phyloP scores from a whole-genome alignment of 1,139 yeast genomes.

The Suhomyces bokatorum region DNA sequence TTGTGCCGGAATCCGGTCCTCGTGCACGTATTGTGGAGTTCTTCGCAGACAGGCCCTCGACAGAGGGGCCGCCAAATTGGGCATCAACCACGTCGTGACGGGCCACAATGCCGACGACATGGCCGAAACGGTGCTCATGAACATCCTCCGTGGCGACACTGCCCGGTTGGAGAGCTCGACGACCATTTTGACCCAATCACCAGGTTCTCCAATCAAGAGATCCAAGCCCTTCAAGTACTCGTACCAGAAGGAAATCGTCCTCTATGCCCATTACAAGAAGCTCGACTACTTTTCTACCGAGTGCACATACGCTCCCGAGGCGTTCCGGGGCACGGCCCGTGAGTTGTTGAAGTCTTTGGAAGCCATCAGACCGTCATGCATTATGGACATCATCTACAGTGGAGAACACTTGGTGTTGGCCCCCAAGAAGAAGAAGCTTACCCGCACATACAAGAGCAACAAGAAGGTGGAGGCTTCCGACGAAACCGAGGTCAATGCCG shows the following conservation, averaged over 20 bases:
- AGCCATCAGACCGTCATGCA: slow-evolving; percentile 87
- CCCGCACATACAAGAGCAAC: slow-evolving; percentile 32
- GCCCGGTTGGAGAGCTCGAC: slow-evolving; percentile 92
- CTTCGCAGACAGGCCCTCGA: slow-evolving; percentile 94
- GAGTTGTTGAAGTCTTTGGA: slow-evolving; percentile 87
- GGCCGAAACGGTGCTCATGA: slow-evolving; percentile 98
- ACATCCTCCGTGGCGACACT: slow-evolving; percentile 90
- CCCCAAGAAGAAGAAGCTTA: slow-evolving; percentile 47
- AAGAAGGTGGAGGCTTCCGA: slow-evolving; percentile 17
- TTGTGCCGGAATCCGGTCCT: slow-evolving; percentile 89
- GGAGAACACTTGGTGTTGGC: slow-evolving; percentile 83
- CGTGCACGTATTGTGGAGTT: slow-evolving; percentile 98
- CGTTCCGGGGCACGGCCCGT: slow-evolving; percentile 96
- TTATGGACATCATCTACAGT: slow-evolving; percentile 89
- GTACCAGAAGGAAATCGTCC: slow-evolving; percentile 94
- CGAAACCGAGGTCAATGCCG: slow-evolving; percentile 55
- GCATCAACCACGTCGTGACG: slow-evolving; percentile 88
- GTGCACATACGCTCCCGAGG: slow-evolving; percentile 97
- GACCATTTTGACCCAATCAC: slow-evolving; percentile 75
- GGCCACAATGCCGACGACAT: slow-evolving; percentile 99
- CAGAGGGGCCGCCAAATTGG: slow-evolving; percentile 89
- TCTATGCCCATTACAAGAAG: slow-evolving; percentile 95
- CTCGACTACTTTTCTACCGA: slow-evolving; percentile 96
- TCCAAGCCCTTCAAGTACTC: slow-evolving; percentile 95
- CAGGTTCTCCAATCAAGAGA: slow-evolving; percentile 81